Conservation (phyloP, 768 basidiomycete species). For the Holtermanniella nyarrowii region DNA sequence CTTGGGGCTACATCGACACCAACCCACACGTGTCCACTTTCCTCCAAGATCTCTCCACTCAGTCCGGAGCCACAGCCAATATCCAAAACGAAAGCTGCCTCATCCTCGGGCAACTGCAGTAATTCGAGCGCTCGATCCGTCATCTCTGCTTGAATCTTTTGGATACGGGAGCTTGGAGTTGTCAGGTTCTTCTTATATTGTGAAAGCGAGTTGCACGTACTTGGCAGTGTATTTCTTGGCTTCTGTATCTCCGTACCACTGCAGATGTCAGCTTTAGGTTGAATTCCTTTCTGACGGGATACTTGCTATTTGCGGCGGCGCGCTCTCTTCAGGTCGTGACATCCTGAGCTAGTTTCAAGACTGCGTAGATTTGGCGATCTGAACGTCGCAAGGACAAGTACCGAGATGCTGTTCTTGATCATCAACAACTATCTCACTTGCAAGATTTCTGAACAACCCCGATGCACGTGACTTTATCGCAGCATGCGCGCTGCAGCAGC, state of each 20-base stretch:
- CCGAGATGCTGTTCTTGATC: no score
- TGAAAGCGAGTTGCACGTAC: no score
- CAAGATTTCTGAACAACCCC: no score
- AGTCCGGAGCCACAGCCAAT: slow-evolving; percentile 97
- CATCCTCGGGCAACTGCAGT: slow-evolving; percentile 64
- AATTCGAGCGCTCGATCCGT: slow-evolving; percentile 90
- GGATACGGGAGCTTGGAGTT: slow-evolving; percentile 68
- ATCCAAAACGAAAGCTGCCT: slow-evolving; percentile 79
- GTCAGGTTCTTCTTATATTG: not conserved
- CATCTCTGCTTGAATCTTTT: slow-evolving; percentile 95
- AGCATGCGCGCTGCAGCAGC: no score
- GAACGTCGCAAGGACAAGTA: no score
- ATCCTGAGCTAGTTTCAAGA: no score
- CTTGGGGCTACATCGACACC: slow-evolving; percentile 92
- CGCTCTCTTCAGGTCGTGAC: slow-evolving; percentile 79
- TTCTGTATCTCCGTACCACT: slow-evolving; percentile 96
- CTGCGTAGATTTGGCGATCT: no score
- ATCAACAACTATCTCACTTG: no score
- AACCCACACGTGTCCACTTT: slow-evolving; percentile 84
- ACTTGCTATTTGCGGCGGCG: slow-evolving; percentile 82
- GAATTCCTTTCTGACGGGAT: no score
- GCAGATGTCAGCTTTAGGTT: no score
- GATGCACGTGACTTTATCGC: no score
- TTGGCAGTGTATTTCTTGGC: slow-evolving; percentile 95
- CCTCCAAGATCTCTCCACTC: slow-evolving; percentile 90